Evolutionary conservation across 768 basidiomycete genomes (phyloP).

Genomic region (Panellus pusillus): DNA sequence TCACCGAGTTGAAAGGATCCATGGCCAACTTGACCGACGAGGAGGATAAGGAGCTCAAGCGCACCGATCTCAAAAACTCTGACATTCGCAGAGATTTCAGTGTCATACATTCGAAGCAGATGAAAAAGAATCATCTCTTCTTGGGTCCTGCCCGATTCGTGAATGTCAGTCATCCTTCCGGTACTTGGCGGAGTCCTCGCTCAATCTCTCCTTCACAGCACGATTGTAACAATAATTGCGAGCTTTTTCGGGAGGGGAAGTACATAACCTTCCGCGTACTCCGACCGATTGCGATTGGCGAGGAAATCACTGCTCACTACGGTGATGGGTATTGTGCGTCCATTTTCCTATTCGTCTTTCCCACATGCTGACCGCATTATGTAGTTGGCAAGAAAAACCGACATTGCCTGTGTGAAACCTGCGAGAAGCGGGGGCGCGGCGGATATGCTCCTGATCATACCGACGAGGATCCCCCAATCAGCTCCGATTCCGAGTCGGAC

Average conservation of each 20-base stretch:
- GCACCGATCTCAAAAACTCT: slow-evolving; percentile 71
- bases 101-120: slow-evolving; percentile 87
- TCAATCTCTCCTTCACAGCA: slow-evolving; percentile 52
- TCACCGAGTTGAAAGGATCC: slow-evolving; percentile 86
- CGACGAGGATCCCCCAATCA: slow-evolving; percentile 43
- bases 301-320: slow-evolving; percentile 89
- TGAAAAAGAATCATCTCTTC: slow-evolving; percentile 91
- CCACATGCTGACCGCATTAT: slow-evolving; percentile 24
- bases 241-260: slow-evolving; percentile 83
- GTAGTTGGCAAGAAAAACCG: slow-evolving; percentile 47
- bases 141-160: slow-evolving; percentile 91
- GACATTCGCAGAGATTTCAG: slow-evolving; percentile 87
- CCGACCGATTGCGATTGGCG: slow-evolving; percentile 73
- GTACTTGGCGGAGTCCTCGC: slow-evolving; percentile 22
- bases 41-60: slow-evolving; percentile 84
- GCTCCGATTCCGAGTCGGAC: slow-evolving; percentile 52
- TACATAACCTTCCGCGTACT: slow-evolving; percentile 89
- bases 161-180: slow-evolving; percentile 58
- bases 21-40: slow-evolving; percentile 87
- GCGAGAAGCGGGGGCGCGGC: slow-evolving; percentile 73
- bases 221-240: slow-evolving; percentile 88
- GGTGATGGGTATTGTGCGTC: slow-evolving; percentile 83
- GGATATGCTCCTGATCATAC: slow-evolving; percentile 67
- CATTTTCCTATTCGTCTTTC: slow-evolving; percentile 15
- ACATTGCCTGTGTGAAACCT: slow-evolving; percentile 84